Evolutionary conservation across 1,284 basidiomycete genomes (phyloP).

Genomic region (Melampsora larici-populina): DNA sequence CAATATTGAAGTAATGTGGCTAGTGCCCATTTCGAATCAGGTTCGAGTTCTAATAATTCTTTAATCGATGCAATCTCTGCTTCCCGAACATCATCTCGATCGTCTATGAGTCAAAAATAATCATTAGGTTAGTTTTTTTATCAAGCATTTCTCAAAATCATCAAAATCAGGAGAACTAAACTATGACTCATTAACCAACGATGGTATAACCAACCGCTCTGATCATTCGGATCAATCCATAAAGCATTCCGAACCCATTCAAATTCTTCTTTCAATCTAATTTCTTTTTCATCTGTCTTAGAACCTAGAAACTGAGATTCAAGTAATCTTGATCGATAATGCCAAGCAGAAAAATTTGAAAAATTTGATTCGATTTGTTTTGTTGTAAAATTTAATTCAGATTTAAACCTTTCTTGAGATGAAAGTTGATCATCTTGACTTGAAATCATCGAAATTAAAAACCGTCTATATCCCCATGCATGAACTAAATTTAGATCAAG

Average conservation of each 20-base stretch:
- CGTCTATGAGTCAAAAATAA: not conserved
- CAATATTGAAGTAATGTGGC: constrained; percentile 8
- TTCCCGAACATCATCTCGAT: constrained; percentile 1
- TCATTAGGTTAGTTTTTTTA: not conserved
- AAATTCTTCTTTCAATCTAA: constrained; percentile 72
- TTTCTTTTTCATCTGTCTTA: constrained; percentile 59
- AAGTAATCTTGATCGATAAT: constrained; percentile 84
- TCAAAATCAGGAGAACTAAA: constrained; percentile 48
- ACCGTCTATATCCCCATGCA: constrained; percentile 86
- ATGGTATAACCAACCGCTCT: constrained; percentile 97
- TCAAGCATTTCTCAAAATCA: not conserved
- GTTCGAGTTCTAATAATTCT: constrained; percentile 83
- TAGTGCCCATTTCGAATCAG: constrained; percentile 82
- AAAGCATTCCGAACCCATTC: constrained; percentile 88
- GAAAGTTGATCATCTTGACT: constrained; percentile 20
- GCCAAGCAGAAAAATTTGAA: constrained; percentile 98
- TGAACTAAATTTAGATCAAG: no score
- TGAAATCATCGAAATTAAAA: constrained; percentile 70
- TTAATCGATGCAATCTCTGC: constrained; percentile 76
- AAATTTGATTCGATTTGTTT: constrained; percentile 91
- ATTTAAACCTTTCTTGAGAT: not conserved
- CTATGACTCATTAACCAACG: constrained; percentile 84
- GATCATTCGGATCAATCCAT: constrained; percentile 93
- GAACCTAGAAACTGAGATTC: constrained; percentile 65
- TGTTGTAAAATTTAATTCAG: constrained; percentile 75